These are phyloP conservation scores for Phyllosticta ampelicida DNA, from an alignment of 2,329 filamentous ascomycete species.

Conservation along the genomic window DNA sequence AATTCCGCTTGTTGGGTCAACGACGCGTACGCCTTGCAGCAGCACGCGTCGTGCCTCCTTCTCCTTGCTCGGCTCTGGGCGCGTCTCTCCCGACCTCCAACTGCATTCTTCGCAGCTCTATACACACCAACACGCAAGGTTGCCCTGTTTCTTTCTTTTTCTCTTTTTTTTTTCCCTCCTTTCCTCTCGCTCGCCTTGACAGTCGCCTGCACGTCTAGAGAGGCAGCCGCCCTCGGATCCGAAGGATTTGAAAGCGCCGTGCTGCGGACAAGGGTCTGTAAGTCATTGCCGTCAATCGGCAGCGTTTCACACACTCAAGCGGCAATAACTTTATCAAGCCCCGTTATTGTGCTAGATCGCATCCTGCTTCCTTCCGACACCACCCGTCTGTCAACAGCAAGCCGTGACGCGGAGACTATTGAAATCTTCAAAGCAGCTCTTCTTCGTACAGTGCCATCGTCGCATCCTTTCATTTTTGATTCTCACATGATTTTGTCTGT, in stretches of 20 bases:
- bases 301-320: not conserved
- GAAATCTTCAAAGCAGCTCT: not conserved
- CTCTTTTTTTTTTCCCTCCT: not conserved
- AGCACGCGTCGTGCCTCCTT: constrained; percentile 7
- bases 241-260: not conserved
- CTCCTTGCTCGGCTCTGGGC: constrained; percentile 6
- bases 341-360: not conserved
- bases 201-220: not conserved
- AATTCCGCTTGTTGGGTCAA: constrained; percentile 7
- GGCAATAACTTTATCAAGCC: not conserved
- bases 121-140: not conserved
- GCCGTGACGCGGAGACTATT: not conserved
- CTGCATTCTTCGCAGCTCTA: not conserved
- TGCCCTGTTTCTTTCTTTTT: not conserved
- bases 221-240: not conserved
- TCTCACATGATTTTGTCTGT: not conserved
- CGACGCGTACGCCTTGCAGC: constrained; percentile 10
- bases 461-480: not conserved
- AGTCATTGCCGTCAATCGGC: not conserved
- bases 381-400: not conserved
- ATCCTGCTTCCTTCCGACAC: not conserved
- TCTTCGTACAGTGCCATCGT: not conserved
- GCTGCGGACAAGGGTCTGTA: not conserved
- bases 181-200: not conserved
- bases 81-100: not conserved